Conservation (phyloP, 768 basidiomycete species). For the Tulasnella sp. region DNA sequence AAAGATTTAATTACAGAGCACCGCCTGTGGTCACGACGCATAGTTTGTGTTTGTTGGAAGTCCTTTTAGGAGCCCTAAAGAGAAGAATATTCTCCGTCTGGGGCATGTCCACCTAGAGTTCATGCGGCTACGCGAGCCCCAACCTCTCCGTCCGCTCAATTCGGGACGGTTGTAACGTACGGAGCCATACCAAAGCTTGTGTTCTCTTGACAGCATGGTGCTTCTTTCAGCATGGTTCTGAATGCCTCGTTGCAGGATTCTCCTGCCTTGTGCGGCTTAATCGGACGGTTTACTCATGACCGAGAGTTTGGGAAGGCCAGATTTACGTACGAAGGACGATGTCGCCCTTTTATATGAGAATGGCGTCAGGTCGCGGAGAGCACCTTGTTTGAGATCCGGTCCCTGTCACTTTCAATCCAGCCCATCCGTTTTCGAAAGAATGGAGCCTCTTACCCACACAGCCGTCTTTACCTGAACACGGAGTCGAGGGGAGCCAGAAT, state of each 20-base stretch:
- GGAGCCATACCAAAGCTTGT: background rate
- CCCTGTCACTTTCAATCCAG: constrained; percentile 1
- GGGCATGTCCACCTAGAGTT: background rate
- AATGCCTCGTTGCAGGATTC: background rate
- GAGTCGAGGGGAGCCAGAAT: background rate
- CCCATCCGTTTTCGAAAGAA: background rate
- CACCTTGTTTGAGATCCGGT: background rate
- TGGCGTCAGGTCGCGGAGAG: constrained; percentile 4
- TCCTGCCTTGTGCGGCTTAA: background rate
- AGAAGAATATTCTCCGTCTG: background rate
- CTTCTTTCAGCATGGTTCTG: background rate
- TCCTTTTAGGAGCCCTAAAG: background rate
- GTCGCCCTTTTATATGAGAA: constrained; percentile 16
- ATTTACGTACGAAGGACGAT: background rate
- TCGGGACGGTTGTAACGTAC: background rate
- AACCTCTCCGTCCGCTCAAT: constrained; percentile 2
- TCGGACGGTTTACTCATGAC: background rate
- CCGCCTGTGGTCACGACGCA: background rate
- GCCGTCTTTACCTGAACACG: background rate
- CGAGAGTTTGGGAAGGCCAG: background rate
- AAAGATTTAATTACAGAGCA: background rate
- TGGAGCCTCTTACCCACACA: background rate
- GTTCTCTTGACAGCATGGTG: background rate
- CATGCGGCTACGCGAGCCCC: background rate
- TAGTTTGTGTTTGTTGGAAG: background rate